These are phyloP conservation scores for Rubroshorea leprosula DNA, from an alignment of 345 rosid genomes.

Conservation along the genomic window DNA sequence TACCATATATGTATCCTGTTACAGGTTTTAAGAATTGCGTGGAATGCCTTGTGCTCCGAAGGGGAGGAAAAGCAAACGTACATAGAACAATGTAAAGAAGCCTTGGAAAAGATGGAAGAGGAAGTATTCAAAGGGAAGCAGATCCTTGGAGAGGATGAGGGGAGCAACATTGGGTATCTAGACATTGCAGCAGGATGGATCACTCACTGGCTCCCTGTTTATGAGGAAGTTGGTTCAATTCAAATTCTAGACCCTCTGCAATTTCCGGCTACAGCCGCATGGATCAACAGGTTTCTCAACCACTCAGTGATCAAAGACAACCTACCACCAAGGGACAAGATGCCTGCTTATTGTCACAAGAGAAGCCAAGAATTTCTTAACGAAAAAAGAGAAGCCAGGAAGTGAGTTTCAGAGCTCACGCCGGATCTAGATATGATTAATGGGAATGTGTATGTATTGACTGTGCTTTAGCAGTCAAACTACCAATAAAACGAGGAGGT, in stretches of 20 bases:
- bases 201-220: conserved; percentile 26
- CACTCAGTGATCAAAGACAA: conserved; percentile 23
- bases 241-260: conserved; percentile 12
- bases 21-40: neutral
- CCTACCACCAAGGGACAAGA: conserved; percentile 25
- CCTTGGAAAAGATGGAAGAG: neutral
- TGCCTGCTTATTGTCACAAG: conserved; percentile 13
- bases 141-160: neutral
- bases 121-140: neutral
- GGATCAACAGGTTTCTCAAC: conserved; percentile 23
- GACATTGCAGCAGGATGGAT: conserved; percentile 30
- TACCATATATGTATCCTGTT: too few species aligned
- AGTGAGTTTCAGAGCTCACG: too few species aligned
- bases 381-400: too few species aligned
- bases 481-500: too few species aligned
- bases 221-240: conserved; percentile 24
- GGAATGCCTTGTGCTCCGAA: neutral
- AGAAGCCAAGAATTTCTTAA: conserved; percentile 7
- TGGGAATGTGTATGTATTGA: too few species aligned
- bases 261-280: conserved; percentile 20
- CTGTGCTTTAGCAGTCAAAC: too few species aligned
- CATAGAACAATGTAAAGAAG: neutral
- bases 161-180: conserved; percentile 22
- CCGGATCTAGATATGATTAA: too few species aligned
- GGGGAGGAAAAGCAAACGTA: neutral